Evolutionary conservation across 1,139 yeast genomes (phyloP), one percentile per base, ranked within the genome.

Genomic region (Kodamaea alishanica): DNA sequence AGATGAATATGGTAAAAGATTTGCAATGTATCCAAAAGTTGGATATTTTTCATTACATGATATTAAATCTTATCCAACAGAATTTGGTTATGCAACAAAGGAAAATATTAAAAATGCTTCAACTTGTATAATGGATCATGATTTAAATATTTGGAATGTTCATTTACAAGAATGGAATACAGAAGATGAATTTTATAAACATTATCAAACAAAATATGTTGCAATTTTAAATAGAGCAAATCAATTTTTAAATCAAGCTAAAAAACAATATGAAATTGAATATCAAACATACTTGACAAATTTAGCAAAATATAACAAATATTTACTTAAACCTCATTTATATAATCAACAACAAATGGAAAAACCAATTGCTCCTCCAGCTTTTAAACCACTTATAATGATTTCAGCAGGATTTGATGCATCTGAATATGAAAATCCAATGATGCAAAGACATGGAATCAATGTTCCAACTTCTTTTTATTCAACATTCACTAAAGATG

Each of bases 341-440:
- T 58, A 52, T 40, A 48, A 48, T 37, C 45, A 36, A 24, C 58
- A 54, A 35, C 52, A 62, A 20, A 45, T 60, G 11, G 41, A 43
- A 10, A 58, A 63, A 48, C 66, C 72, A 8, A 48, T 47, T 4
- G 63, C 70, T 1, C 76, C 75, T 5, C 70, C 52, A n/a, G 76
- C 78, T 1, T 85, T 82, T 60, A 82, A 81, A 52, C 88, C 92
- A 0, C 58, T 86, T 44, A 77, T 87, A 5, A 73, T 83, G 11
- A 71, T 87, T 2, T 84, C 94, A 31, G 92, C 96, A 0, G 96
- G 96, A 2, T 87, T 87, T 57, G 96, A 87, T 62, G 95, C 95
- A 2, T 82, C 88, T 24, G 96, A 87, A 56, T 81, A 78, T 56
- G 96, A 87, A 55, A 81, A 82, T 43, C 78, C 79, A 15, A 79